These are phyloP conservation scores for Gymnopilus junonius DNA, from an alignment of 768 basidiomycete species.

Conservation along the genomic window DNA sequence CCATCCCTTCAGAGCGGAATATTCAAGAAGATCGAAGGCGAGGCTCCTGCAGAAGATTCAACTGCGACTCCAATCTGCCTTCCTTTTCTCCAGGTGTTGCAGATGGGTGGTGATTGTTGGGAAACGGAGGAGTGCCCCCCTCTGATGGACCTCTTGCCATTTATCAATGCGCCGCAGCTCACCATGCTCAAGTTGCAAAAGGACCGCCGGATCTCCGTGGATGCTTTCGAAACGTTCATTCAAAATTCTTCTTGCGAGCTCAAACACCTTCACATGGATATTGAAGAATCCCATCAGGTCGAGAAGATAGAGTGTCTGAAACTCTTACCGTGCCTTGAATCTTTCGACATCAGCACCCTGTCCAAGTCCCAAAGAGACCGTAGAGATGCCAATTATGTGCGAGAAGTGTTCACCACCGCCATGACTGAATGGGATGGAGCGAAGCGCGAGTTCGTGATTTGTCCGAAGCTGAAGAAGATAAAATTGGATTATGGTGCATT, in stretches of 20 bases:
- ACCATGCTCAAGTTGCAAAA: background rate
- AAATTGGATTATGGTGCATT: too few relatives aligned
- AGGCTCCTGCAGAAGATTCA: background rate
- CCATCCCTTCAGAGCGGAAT: background rate
- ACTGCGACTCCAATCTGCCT: background rate
- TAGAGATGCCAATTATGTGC: too few relatives aligned
- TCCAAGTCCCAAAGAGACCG: too few relatives aligned
- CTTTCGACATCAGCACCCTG: too few relatives aligned
- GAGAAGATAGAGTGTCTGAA: background rate
- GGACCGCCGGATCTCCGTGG: background rate
- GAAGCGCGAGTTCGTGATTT: too few relatives aligned
- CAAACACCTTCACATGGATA: background rate
- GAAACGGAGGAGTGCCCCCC: background rate
- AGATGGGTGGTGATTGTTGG: background rate
- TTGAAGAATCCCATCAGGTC: background rate
- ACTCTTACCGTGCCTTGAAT: background rate
- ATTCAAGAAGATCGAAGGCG: background rate
- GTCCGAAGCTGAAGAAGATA: too few relatives aligned
- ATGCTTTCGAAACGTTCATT: background rate
- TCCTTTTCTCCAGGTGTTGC: background rate
- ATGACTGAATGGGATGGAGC: too few relatives aligned
- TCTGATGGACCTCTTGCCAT: background rate
- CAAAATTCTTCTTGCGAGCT: background rate
- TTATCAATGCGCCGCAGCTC: background rate
- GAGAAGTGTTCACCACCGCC: too few relatives aligned